Evolutionary conservation across 1,284 basidiomycete species (phyloP).

Genomic region (Ceratobasidium sp.): DNA sequence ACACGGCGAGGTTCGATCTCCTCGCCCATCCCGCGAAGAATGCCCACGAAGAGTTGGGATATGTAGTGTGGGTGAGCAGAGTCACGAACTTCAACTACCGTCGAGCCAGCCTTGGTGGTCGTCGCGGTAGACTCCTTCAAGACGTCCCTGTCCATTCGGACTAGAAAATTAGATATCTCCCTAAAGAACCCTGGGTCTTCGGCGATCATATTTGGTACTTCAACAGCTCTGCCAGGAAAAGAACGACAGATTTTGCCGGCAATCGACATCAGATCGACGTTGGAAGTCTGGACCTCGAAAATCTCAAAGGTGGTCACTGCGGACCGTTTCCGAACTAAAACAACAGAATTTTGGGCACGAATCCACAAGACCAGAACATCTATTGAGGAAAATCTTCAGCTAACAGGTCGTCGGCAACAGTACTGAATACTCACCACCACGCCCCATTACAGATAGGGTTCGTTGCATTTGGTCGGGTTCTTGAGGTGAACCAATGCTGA

Average conservation of each 20-base stretch:
- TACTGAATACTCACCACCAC: no score
- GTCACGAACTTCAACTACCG: slow-evolving; percentile 50
- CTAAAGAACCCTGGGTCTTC: slow-evolving; percentile 50
- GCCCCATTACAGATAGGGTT: no score
- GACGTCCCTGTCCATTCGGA: slow-evolving; percentile 52
- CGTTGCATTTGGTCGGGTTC: no score
- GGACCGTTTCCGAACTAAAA: slow-evolving; percentile 46
- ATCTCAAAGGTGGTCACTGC: slow-evolving; percentile 54
- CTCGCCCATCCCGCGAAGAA: slow-evolving; percentile 54
- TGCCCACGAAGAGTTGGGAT: slow-evolving; percentile 57
- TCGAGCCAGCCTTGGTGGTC: slow-evolving; percentile 47
- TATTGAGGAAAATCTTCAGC: slow-evolving; percentile 41
- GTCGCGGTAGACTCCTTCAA: slow-evolving; percentile 44
- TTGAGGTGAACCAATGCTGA: not conserved
- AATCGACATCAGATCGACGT: slow-evolving; percentile 53
- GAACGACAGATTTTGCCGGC: slow-evolving; percentile 56
- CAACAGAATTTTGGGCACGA: slow-evolving; percentile 55
- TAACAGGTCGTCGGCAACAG: not conserved
- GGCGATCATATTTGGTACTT: slow-evolving; percentile 43
- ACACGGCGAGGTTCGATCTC: slow-evolving; percentile 51
- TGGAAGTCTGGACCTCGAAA: slow-evolving; percentile 58
- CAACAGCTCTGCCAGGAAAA: slow-evolving; percentile 52
- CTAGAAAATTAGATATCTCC: slow-evolving; percentile 54
- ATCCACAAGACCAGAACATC: slow-evolving; percentile 56
- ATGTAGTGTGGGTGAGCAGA: slow-evolving; percentile 58